These are phyloP conservation scores for Candida krabiensis DNA, from an alignment of 805 yeast genomes.

Conservation along the genomic window DNA sequence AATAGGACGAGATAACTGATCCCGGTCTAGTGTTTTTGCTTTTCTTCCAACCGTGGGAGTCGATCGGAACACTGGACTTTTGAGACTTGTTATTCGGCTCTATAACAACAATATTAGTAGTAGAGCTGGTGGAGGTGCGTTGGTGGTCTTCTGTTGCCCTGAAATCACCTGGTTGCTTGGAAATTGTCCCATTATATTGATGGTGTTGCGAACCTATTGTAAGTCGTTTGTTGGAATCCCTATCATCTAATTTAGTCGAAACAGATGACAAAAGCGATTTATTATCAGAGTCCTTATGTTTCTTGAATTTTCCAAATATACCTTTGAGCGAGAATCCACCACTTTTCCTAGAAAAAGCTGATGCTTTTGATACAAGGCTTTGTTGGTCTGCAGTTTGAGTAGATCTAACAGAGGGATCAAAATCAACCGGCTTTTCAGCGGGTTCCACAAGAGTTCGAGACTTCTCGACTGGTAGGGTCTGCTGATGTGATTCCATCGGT, in stretches of 20 bases:
- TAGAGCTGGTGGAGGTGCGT: constrained; percentile 6
- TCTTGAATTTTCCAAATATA: constrained; percentile 12
- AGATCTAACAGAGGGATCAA: background rate
- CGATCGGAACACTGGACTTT: constrained; percentile 14
- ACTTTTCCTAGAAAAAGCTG: constrained; percentile 4
- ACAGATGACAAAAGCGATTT: background rate
- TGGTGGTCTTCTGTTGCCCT: background rate
- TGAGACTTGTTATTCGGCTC: constrained; percentile 14
- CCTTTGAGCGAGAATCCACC: constrained; percentile 13
- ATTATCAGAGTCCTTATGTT: constrained; percentile 5
- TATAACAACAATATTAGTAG: constrained; percentile 19
- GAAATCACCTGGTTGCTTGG: background rate
- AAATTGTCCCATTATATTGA: background rate
- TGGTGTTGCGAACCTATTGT: background rate
- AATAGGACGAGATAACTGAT: constrained; percentile 52
- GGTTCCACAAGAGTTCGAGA: too few species aligned
- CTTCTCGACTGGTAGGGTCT: background rate
- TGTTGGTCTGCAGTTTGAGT: background rate
- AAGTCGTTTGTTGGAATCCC: too few species aligned
- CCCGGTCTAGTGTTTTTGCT: constrained; percentile 41
- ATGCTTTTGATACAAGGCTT: constrained; percentile 2
- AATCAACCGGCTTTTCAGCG: background rate
- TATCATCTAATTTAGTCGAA: background rate
- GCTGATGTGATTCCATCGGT: constrained; percentile 1
- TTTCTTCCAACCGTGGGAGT: constrained; percentile 13